Conservation (phyloP, 1,284 basidiomycete genomes). For the Trametes sp. region DNA sequence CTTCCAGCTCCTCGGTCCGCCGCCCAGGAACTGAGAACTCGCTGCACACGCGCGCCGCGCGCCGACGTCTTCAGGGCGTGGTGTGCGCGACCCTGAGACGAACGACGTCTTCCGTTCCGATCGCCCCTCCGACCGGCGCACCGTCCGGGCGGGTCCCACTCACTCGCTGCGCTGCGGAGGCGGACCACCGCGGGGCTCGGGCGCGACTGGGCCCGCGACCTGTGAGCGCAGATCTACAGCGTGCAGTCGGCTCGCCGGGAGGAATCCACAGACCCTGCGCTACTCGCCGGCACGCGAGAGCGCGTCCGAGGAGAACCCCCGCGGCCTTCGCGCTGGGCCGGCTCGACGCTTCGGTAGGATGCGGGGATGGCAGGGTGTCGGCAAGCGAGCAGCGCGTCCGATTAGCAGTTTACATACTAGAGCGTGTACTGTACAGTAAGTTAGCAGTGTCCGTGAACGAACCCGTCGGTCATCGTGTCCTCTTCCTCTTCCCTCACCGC, state of each 20-base stretch:
- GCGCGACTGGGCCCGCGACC: background rate
- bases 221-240: background rate
- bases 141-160: background rate
- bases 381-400: conserved; percentile 2
- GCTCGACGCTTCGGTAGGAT: too few relatives aligned
- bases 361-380: background rate
- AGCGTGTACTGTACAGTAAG: conserved; percentile 23
- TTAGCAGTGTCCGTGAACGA: conserved; percentile 21
- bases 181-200: conserved; percentile 2
- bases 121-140: background rate
- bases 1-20: background rate
- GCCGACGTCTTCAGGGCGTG: conserved; percentile 1
- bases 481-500: too few relatives aligned
- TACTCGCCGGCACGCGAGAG: background rate
- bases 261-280: background rate
- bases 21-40: conserved; percentile 8
- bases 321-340: background rate
- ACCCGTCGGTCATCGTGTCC: conserved; percentile 5
- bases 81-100: conserved; percentile 3
- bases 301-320: background rate
- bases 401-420: conserved; percentile 27
- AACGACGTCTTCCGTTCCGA: conserved; percentile 6
- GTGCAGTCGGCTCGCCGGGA: background rate
- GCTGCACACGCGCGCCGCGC: background rate
- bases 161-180: background rate